A percentile compares a stretch with the other conserved stretches of the same genome.
Conservation (phyloP, 192 early-diverging fungal genomes). For the Podila epigama region DNA sequence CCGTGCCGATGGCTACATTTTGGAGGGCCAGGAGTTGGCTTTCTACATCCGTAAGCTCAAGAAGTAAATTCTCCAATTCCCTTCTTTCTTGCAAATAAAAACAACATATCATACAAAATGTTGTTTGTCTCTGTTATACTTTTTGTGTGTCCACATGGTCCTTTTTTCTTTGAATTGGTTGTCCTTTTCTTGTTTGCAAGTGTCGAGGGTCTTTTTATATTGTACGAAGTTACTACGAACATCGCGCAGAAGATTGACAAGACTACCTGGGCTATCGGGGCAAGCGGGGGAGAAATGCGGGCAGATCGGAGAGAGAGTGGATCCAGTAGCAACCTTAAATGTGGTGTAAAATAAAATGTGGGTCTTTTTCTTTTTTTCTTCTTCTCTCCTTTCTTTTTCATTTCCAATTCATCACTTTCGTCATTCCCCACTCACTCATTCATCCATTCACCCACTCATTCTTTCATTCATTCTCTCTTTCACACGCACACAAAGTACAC, state of each 20-base stretch:
- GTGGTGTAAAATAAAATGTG: neutral
- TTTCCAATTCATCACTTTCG: neutral
- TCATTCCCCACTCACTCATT: no score
- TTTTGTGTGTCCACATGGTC: neutral
- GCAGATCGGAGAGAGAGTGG: slow-evolving; percentile 6
- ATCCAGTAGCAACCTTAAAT: neutral
- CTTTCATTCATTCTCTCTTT: no score
- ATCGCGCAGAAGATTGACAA: no score
- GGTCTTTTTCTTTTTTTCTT: neutral
- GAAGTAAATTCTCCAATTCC: slow-evolving; percentile 38
- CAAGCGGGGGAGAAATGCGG: slow-evolving; percentile 28
- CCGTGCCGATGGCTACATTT: slow-evolving; percentile 96
- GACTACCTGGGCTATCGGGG: no score
- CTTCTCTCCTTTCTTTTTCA: neutral
- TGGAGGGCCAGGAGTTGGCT: slow-evolving; percentile 99
- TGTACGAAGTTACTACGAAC: no score
- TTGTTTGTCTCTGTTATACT: no score
- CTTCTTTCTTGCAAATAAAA: slow-evolving; percentile 6
- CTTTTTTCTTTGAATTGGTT: no score
- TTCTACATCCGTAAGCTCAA: slow-evolving; percentile 81
- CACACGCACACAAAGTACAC: no score
- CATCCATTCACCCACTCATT: no score
- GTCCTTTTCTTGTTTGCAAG: no score
- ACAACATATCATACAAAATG: no score
- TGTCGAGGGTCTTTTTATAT: no score